These are phyloP conservation scores for Mycena sanguinolenta DNA, from an alignment of 768 basidiomycete species.

Conservation along the genomic window DNA sequence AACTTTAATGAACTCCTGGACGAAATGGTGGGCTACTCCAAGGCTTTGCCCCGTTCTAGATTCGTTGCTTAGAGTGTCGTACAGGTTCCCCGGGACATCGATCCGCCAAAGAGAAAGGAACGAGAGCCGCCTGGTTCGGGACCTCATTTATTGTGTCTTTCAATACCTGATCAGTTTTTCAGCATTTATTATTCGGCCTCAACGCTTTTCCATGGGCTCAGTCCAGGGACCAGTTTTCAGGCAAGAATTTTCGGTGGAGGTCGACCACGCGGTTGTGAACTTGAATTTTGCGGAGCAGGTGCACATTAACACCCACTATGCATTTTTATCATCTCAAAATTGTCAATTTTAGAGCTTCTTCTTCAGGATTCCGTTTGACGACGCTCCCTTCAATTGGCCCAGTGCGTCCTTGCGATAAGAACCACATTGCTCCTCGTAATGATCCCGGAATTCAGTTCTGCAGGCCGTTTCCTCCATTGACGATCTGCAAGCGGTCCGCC, in stretches of 20 bases:
- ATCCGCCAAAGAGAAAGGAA: background rate
- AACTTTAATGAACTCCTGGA: constrained; percentile 32
- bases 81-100: constrained; percentile 11
- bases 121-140: constrained; percentile 20
- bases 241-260: constrained; percentile 17
- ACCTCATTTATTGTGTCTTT: background rate
- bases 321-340: background rate
- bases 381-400: constrained; percentile 16
- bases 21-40: constrained; percentile 22
- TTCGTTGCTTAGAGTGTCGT: background rate
- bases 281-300: constrained; percentile 26
- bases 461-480: constrained; percentile 24
- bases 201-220: constrained; percentile 32
- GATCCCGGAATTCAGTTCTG: constrained; percentile 19
- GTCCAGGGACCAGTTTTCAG: constrained; percentile 26
- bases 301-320: background rate
- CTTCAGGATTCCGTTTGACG: constrained; percentile 26
- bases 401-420: constrained; percentile 6
- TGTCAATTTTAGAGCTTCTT: constrained; percentile 14
- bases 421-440: background rate
- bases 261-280: constrained; percentile 23
- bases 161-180: background rate
- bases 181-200: constrained; percentile 29
- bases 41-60: background rate
- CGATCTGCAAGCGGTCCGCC: constrained; percentile 29